Percentiles rank a stretch among this genome's conserved stretches.
Conservation (phyloP, 371 early-diverging fungal species). For the Mucor saturninus region DNA sequence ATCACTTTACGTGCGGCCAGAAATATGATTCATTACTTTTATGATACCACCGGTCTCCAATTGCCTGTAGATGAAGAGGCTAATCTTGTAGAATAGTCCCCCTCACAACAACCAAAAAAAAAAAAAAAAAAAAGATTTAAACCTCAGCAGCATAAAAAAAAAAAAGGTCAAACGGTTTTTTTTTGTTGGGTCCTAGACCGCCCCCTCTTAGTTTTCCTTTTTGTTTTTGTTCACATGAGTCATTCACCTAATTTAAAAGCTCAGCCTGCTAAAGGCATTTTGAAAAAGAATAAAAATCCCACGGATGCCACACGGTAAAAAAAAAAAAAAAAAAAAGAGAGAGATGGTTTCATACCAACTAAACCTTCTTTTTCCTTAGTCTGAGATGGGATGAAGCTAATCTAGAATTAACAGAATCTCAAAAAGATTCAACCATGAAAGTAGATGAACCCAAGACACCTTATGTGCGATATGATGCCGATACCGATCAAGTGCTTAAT, state of each 20-base stretch:
- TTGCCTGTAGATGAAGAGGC: constrained; percentile 46
- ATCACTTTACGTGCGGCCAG: constrained; percentile 45
- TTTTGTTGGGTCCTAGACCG: background rate
- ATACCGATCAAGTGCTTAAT: constrained; percentile 76
- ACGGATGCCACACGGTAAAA: constrained; percentile 25
- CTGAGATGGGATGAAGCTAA: constrained; percentile 97
- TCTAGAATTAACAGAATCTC: constrained; percentile 85
- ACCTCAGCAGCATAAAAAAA: background rate
- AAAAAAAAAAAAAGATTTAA: background rate
- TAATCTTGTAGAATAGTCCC: constrained; percentile 7
- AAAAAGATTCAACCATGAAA: constrained; percentile 94
- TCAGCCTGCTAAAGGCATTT: constrained; percentile 58
- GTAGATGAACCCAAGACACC: constrained; percentile 98
- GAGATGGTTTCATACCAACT: background rate
- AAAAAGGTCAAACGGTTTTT: background rate
- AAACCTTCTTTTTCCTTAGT: constrained; percentile 27
- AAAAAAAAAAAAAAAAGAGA: background rate
- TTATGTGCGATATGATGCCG: constrained; percentile 84
- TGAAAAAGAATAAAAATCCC: constrained; percentile 42
- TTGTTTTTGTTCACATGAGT: constrained; percentile 30
- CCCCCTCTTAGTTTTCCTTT: constrained; percentile 1
- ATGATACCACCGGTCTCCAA: constrained; percentile 12
- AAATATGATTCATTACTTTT: constrained; percentile 53
- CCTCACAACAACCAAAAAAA: too few species aligned
- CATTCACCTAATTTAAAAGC: constrained; percentile 40